Base-by-base conservation (phyloP, 202 grass and related monocot species). In the Bolboschoenoplectus hybrid region DNA sequence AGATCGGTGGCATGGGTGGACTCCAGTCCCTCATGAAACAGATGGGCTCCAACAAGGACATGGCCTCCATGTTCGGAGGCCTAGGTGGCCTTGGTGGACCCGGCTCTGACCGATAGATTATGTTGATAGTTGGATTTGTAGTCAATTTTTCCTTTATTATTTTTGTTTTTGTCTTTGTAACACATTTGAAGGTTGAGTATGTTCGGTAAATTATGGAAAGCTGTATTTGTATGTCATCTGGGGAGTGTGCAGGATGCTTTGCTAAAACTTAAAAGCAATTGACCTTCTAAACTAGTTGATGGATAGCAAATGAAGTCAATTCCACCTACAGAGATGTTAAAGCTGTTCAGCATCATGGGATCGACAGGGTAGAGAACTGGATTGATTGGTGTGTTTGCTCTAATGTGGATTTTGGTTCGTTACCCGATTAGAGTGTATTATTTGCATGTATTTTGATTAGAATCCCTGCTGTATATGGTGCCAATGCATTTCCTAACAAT, bases 21-120 rank as follows among this genome's bases (percentile, higher is more conserved):
- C 55, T 98, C 32, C 95, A 95, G 82, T 89, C 84, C 67, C 72
- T 98, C 65, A 92, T 98, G 87, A 95, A 98, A 81, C 95, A 98
- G 74, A 92, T 95, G 91, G 93, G 93, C 57, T 93, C 88, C n/a
- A 91, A 93, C 65, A 91, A 92, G 88, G 91, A 90, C 58, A 95
- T 94, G 91, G 52, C 81, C 39, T 90, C 89, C 74, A 97, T 97
- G 92, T 85, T 92, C 4, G 92, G 94, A 61, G 88, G 85, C 49
- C 85, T 87, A 52, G 87, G 89, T 70, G 87, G 82, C 12, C 47
- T 62, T 8, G 81, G 80, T 2, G 80, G 86, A 40, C 74, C 74
- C 3, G 51, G 74, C 6, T 60, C 52, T 11, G 94, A 94, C 20
- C 40, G 84, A 69, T 92, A 90, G 63, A 79, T 85, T 80, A 14